phyloP scores from a whole-genome alignment of 129 eudicot species.

The Pulicaria dysenterica region DNA sequence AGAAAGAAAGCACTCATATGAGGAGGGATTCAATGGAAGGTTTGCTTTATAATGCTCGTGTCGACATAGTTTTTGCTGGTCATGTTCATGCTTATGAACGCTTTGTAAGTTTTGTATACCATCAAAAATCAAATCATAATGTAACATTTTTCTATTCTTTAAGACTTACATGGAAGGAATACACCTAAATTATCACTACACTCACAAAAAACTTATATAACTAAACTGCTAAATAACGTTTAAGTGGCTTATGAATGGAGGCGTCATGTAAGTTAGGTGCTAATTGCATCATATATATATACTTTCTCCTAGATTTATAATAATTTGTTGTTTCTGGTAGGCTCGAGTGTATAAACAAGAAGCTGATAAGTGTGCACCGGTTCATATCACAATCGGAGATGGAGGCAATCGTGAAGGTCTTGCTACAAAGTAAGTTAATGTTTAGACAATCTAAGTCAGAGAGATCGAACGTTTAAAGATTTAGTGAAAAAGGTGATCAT shows the following conservation, averaged over 20 bases:
- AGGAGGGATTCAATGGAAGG: conserved; percentile 63
- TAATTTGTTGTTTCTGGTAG: conserved; percentile 16
- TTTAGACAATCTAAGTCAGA: not conserved
- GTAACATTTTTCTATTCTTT: too few species aligned
- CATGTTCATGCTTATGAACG: conserved; percentile 92
- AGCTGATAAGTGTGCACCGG: conserved; percentile 58
- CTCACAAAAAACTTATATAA: too few species aligned
- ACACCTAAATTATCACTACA: too few species aligned
- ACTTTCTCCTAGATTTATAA: not conserved
- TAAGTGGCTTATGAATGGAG: too few species aligned
- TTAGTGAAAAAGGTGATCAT: too few species aligned
- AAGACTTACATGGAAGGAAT: too few species aligned
- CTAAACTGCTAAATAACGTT: too few species aligned
- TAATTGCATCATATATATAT: too few species aligned
- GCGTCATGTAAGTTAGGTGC: too few species aligned
- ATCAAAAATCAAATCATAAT: too few species aligned
- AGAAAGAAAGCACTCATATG: conserved; percentile 56
- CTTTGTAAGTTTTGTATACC: conserved; percentile 51
- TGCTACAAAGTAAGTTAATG: conserved; percentile 50
- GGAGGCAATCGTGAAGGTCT: conserved; percentile 89
- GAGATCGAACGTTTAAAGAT: too few species aligned
- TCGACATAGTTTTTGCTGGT: conserved; percentile 69
- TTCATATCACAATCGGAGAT: conserved; percentile 69
- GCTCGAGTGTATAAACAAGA: conserved; percentile 53
- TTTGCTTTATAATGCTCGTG: conserved; percentile 58